These are phyloP conservation scores for Rhexocercosporidium sp. DNA, from an alignment of 2,329 filamentous ascomycete species.

Conservation along the genomic window DNA sequence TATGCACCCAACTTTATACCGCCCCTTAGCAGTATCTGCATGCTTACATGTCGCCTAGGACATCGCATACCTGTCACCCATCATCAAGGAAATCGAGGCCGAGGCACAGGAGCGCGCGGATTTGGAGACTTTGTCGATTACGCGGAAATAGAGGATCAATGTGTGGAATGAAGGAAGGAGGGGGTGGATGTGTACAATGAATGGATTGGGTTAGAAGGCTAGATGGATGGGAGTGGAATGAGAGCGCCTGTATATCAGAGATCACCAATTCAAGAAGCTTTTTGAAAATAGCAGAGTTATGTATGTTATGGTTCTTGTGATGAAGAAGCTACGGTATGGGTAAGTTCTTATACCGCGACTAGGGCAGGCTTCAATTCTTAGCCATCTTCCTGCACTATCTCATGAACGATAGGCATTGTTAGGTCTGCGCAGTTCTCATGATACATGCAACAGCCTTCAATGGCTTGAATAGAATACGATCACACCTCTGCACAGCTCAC, in stretches of 20 bases:
- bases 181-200: constrained; percentile 29
- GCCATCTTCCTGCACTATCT: too few relatives aligned
- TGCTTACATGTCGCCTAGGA: constrained; percentile 55
- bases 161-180: neutral
- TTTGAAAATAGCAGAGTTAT: neutral
- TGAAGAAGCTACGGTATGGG: neutral
- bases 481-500: neutral
- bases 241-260: constrained; percentile 17
- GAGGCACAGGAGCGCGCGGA: constrained; percentile 71
- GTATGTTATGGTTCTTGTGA: neutral
- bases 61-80: constrained; percentile 65
- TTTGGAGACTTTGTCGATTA: constrained; percentile 68
- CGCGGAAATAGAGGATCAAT: constrained; percentile 29
- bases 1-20: constrained; percentile 45
- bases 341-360: too few relatives aligned
- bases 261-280: constrained; percentile 8
- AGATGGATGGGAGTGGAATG: neutral
- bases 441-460: neutral
- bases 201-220: neutral
- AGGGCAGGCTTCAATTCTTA: neutral
- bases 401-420: neutral
- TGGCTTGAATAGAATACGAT: neutral
- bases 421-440: neutral
- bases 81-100: constrained; percentile 72
- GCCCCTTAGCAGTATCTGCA: neutral